Conservation (phyloP, 208 protist species). For the Acanthamoeba castellanii region DNA sequence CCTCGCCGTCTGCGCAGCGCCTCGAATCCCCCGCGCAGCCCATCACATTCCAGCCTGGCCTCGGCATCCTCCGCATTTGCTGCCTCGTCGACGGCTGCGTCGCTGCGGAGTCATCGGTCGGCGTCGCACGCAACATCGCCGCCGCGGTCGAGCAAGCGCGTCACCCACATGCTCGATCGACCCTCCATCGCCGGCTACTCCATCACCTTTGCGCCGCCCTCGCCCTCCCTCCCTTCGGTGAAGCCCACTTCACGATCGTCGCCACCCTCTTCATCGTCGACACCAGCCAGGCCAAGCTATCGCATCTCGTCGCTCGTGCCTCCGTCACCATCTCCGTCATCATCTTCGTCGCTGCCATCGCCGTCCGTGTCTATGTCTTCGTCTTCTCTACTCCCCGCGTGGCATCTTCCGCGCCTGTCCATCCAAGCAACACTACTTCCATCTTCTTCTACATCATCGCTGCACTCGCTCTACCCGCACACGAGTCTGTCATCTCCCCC, state of each 20-base stretch:
- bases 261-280: not conserved
- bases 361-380: not conserved
- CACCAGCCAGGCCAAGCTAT: not conserved
- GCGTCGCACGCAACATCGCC: not conserved
- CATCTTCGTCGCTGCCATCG: not conserved
- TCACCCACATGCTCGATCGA: constrained; percentile 20
- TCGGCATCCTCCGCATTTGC: not conserved
- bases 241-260: not conserved
- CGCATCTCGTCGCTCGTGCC: not conserved
- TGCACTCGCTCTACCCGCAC: not conserved
- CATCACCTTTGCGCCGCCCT: constrained; percentile 16
- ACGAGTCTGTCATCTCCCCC: not conserved
- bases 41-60: not conserved
- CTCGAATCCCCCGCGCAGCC: not conserved
- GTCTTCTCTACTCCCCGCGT: not conserved
- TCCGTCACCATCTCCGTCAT: not conserved
- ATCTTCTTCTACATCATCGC: not conserved
- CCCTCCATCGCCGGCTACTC: not conserved
- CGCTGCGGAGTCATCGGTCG: not conserved
- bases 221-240: not conserved
- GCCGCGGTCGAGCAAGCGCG: not conserved
- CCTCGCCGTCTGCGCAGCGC: not conserved
- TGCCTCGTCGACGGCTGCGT: not conserved
- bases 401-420: too few relatives aligned
- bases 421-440: not conserved